Percentiles rank a stretch among this genome's conserved stretches.
Conservation (phyloP, 2,329 filamentous ascomycete genomes). For the Ophiostoma ulmi region DNA sequence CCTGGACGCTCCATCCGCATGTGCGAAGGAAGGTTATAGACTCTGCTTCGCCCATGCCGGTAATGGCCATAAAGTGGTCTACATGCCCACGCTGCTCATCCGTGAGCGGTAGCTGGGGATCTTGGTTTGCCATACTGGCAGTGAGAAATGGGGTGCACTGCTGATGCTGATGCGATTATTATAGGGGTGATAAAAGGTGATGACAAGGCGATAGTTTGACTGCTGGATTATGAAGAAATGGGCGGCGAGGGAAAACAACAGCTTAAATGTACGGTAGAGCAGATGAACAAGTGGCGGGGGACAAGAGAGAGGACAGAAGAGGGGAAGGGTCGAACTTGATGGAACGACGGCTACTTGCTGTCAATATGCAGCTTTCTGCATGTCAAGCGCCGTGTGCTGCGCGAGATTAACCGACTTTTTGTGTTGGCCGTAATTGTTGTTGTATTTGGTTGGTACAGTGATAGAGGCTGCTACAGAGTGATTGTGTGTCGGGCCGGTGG, state of each 20-base stretch:
- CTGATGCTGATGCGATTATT: background rate
- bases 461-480: background rate
- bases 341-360: slow-evolving; percentile 2
- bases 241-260: background rate
- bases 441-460: background rate
- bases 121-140: slow-evolving; percentile 25
- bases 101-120: slow-evolving; percentile 47
- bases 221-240: background rate
- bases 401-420: background rate
- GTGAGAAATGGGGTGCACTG: background rate
- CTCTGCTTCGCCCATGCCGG: slow-evolving; percentile 70
- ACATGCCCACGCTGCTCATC: slow-evolving; percentile 75
- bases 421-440: too few relatives aligned
- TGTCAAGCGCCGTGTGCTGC: background rate
- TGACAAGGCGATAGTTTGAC: background rate
- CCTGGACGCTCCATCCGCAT: slow-evolving; percentile 95
- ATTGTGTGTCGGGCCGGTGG: background rate
- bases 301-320: background rate
- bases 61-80: slow-evolving; percentile 83
- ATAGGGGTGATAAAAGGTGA: too few relatives aligned
- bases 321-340: background rate
- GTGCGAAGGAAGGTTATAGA: slow-evolving; percentile 74
- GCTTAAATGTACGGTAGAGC: background rate
- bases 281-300: background rate
- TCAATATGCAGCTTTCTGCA: background rate